Evolutionary conservation across 208 protist genomes (phyloP).

Genomic region (Trypanosomatidae sp.): DNA sequence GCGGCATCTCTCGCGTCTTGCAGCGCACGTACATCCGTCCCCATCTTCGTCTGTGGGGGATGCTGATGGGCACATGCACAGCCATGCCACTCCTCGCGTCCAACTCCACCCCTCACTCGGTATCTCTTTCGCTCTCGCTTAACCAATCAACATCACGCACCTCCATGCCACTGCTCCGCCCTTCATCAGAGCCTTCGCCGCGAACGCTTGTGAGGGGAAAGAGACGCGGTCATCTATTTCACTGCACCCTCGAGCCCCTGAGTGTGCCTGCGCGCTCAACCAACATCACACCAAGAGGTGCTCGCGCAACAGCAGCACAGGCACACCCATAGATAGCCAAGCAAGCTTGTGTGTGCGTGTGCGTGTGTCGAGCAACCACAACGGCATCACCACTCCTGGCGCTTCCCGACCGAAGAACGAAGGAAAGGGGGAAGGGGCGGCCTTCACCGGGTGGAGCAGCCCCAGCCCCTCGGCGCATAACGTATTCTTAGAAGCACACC

Average conservation of each 20-base stretch:
- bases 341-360: too few species aligned
- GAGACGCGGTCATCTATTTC: too few species aligned
- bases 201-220: neutral
- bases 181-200: neutral
- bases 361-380: too few species aligned
- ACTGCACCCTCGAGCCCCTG: too few species aligned
- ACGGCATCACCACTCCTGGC: neutral
- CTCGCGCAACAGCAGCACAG: too few species aligned
- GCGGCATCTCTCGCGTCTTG: neutral
- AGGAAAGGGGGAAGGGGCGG: neutral
- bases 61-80: neutral
- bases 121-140: neutral
- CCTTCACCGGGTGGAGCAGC: neutral
- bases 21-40: neutral
- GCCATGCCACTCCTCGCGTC: neutral
- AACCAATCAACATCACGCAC: neutral
- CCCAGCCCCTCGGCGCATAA: neutral
- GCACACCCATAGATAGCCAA: too few species aligned
- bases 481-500: neutral
- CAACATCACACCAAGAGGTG: too few species aligned
- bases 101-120: neutral
- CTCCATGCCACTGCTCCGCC: neutral
- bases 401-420: neutral
- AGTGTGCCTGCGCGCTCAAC: too few species aligned
- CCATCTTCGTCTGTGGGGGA: neutral